Evolutionary conservation across 148 eudicot species (phyloP).

Genomic region (Nyssa sinensis): DNA sequence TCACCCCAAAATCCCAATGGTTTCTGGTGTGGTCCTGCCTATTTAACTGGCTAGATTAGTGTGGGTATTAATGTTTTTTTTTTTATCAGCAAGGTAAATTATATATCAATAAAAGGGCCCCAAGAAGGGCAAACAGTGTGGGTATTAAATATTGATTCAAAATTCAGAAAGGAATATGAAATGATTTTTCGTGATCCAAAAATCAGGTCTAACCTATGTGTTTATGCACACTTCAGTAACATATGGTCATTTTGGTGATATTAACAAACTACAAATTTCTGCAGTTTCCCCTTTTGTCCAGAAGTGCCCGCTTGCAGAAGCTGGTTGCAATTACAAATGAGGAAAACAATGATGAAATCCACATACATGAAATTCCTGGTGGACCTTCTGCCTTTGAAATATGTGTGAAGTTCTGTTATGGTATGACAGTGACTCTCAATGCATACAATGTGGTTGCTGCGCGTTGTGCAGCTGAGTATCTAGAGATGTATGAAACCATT

Average conservation of each 20-base stretch:
- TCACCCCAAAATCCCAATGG: background rate
- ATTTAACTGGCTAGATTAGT: background rate
- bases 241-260: background rate
- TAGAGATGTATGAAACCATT: conserved; percentile 73
- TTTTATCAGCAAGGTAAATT: too few species aligned
- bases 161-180: background rate
- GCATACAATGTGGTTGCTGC: conserved; percentile 85
- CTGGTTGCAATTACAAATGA: conserved; percentile 51
- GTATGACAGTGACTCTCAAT: conserved; percentile 82
- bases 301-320: conserved; percentile 79
- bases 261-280: background rate
- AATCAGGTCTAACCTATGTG: background rate
- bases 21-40: conserved; percentile 7
- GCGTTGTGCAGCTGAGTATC: conserved; percentile 88
- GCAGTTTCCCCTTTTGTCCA: conserved; percentile 88
- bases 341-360: conserved; percentile 57
- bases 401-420: conserved; percentile 88
- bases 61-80: background rate
- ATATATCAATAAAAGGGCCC: too few species aligned
- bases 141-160: background rate
- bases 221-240: background rate
- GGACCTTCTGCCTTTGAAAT: conserved; percentile 85
- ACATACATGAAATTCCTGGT: conserved; percentile 75
- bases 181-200: background rate
- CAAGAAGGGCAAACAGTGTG: too few species aligned